These are phyloP conservation scores for Primulina eburnea DNA, from an alignment of 257 asterid species.

Conservation along the genomic window DNA sequence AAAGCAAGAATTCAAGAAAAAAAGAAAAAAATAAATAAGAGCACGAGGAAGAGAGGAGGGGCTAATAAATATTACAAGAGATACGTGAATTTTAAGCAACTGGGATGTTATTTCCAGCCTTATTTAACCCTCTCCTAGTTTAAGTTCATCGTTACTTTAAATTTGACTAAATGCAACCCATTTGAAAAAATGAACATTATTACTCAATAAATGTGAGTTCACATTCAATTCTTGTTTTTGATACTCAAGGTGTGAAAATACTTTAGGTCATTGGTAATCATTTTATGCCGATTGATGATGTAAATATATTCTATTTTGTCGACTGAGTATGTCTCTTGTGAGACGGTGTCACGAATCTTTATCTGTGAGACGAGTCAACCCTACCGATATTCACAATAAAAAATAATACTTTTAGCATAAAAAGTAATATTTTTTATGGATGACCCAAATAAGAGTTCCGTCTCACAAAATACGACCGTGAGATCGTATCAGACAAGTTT, in stretches of 20 bases:
- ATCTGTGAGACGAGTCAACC: no score
- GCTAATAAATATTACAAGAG: slow-evolving; percentile 35
- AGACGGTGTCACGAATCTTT: no score
- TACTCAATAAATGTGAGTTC: slow-evolving; percentile 27
- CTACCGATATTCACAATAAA: no score
- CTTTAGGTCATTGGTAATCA: neutral
- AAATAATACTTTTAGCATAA: no score
- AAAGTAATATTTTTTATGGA: no score
- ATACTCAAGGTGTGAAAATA: neutral
- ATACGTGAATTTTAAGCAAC: slow-evolving; percentile 56
- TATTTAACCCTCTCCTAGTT: slow-evolving; percentile 5
- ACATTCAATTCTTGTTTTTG: slow-evolving; percentile 2
- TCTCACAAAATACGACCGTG: no score
- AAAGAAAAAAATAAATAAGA: neutral
- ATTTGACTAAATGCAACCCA: slow-evolving; percentile 62
- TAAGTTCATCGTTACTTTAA: slow-evolving; percentile 27
- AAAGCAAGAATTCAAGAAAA: slow-evolving; percentile 19
- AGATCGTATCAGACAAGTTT: no score
- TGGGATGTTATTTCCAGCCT: slow-evolving; percentile 35
- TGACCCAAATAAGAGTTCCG: no score
- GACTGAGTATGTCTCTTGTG: no score
- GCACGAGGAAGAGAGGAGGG: slow-evolving; percentile 25
- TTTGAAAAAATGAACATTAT: slow-evolving; percentile 21
- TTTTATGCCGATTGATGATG: neutral
- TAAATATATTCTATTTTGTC: no score